A percentile compares a stretch with the other conserved stretches of the same genome.
These are phyloP conservation scores for Hymenoscyphus albidus DNA, from an alignment of 2,329 filamentous ascomycete species.

Conservation along the genomic window DNA sequence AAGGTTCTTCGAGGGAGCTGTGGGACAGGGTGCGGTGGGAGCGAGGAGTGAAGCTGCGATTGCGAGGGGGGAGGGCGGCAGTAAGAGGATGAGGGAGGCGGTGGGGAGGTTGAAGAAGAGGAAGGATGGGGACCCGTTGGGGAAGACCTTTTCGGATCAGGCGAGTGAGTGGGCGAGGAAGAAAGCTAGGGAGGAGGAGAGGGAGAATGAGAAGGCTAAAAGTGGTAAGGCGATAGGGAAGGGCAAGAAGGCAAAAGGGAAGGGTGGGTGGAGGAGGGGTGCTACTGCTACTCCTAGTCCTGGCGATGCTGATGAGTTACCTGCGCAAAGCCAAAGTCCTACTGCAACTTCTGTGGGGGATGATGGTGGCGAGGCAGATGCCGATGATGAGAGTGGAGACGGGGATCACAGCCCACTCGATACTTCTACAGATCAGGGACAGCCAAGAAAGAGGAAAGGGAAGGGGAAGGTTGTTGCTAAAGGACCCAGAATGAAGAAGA, in stretches of 20 bases:
- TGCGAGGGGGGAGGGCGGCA: conserved; percentile 54
- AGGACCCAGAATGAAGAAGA: conserved; percentile 13
- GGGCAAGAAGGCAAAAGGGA: conserved; percentile 1
- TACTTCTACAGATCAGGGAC: conserved; percentile 6
- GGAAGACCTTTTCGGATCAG: conserved; percentile 31
- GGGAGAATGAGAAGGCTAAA: conserved; percentile 6
- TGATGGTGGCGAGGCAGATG: conserved; percentile 3
- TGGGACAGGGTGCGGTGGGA: conserved; percentile 60
- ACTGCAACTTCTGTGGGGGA: conserved; percentile 5
- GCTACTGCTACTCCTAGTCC: conserved; percentile 5
- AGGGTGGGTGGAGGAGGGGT: neutral
- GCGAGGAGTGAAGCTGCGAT: conserved; percentile 59
- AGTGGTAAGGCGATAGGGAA: conserved; percentile 14
- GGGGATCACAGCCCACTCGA: conserved; percentile 13
- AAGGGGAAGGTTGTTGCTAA: conserved; percentile 12
- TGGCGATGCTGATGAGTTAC: neutral
- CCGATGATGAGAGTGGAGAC: conserved; percentile 17
- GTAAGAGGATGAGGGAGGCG: conserved; percentile 73
- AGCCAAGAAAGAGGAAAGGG: conserved; percentile 8
- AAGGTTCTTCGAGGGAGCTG: conserved; percentile 75
- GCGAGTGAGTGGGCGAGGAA: conserved; percentile 32
- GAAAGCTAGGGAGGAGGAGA: conserved; percentile 13
- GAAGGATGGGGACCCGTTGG: conserved; percentile 20
- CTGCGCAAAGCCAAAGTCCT: conserved; percentile 9
- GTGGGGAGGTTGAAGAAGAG: conserved; percentile 63